Conservation (phyloP, 1,139 yeast genomes). For the Hemisphaericaspora xylanilytica region DNA sequence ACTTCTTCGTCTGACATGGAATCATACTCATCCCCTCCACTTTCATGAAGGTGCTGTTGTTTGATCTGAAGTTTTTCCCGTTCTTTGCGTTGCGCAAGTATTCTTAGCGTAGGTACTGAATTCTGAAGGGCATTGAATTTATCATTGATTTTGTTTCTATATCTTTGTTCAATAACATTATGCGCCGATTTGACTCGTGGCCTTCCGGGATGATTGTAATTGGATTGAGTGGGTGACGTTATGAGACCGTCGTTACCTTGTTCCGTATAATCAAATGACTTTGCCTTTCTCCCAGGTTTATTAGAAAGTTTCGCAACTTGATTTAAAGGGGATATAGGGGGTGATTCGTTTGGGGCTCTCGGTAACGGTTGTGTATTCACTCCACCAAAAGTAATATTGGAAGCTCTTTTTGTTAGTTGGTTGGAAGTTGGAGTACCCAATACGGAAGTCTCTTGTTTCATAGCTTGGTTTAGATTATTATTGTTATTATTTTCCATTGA, state of each 20-base stretch:
- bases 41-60: constrained; percentile 8
- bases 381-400: constrained; percentile 7
- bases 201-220: constrained; percentile 13
- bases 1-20: constrained; percentile 16
- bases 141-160: constrained; percentile 46
- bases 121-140: constrained; percentile 41
- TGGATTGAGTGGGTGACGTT: constrained; percentile 4
- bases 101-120: constrained; percentile 42
- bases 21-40: constrained; percentile 13
- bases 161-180: constrained; percentile 46
- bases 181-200: constrained; percentile 34
- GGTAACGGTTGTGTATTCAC: not conserved
- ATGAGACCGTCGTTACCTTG: not conserved
- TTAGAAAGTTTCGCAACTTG: not conserved
- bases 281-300: not conserved
- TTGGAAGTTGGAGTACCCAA: constrained; percentile 7
- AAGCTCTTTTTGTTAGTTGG: constrained; percentile 7
- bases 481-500: constrained; percentile 9
- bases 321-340: constrained; percentile 10
- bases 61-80: constrained; percentile 13
- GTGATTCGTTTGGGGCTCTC: constrained; percentile 2
- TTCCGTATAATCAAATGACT: not conserved
- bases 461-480: constrained; percentile 2
- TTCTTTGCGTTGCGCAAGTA: constrained; percentile 25
- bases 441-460: constrained; percentile 4